A percentile compares a stretch with the other conserved stretches of the same genome.
These are phyloP conservation scores for Cystofilobasidium capitatum DNA, from an alignment of 768 basidiomycete genomes.

Conservation along the genomic window DNA sequence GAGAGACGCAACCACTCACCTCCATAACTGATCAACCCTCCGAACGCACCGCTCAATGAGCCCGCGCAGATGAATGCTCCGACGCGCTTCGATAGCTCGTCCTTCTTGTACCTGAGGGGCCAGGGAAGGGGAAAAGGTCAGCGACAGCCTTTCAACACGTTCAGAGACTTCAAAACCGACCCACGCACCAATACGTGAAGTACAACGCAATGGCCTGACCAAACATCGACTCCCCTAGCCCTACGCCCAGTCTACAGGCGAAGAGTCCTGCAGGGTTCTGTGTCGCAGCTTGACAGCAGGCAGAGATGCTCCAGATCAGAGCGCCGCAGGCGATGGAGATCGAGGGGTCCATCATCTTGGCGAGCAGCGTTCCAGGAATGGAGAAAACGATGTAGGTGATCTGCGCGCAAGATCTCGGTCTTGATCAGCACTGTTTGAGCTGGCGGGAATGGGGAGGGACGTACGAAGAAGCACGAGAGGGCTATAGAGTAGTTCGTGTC, in stretches of 20 bases:
- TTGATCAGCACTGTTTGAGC: background rate
- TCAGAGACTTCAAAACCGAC: background rate
- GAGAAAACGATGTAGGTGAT: slow-evolving; percentile 37
- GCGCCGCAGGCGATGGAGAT: slow-evolving; percentile 40
- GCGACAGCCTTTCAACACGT: too few relatives aligned
- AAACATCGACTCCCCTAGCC: slow-evolving; percentile 27
- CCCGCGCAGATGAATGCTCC: slow-evolving; percentile 42
- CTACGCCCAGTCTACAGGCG: slow-evolving; percentile 39
- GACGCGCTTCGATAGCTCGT: slow-evolving; percentile 41
- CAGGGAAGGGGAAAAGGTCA: background rate
- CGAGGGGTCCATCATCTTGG: slow-evolving; percentile 37
- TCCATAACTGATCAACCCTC: background rate
- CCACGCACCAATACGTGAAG: slow-evolving; percentile 28
- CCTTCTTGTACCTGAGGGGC: slow-evolving; percentile 38
- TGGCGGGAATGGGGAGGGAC: background rate
- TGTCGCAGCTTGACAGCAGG: slow-evolving; percentile 38
- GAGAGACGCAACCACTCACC: too few relatives aligned
- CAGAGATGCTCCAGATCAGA: slow-evolving; percentile 41
- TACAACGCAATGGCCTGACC: slow-evolving; percentile 31
- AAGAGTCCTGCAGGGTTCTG: slow-evolving; percentile 10
- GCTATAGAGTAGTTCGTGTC: slow-evolving; percentile 40
- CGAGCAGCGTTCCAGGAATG: slow-evolving; percentile 42
- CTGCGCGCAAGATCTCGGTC: background rate
- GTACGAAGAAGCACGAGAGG: slow-evolving; percentile 28
- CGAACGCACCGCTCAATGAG: slow-evolving; percentile 31